Conservation (phyloP, 1,139 yeast genomes). For the Suhomyces atakaporum region DNA sequence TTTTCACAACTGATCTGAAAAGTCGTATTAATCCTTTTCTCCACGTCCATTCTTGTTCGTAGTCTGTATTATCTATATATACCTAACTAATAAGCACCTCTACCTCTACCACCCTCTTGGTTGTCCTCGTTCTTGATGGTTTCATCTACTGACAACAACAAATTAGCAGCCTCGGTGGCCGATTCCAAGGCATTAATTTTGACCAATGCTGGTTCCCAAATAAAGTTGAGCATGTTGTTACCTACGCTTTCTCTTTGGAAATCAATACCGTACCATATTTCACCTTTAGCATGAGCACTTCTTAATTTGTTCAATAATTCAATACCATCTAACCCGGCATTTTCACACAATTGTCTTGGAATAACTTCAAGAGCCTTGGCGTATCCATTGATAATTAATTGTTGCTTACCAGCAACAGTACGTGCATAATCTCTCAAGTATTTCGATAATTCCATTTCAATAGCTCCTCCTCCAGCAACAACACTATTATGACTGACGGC, state of each 20-base stretch:
- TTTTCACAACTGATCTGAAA: no score
- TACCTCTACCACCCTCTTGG: conserved; percentile 64
- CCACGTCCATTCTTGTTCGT: neutral
- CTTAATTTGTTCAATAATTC: conserved; percentile 88
- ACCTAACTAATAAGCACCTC: conserved; percentile 47
- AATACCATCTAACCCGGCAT: conserved; percentile 96
- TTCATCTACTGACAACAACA: conserved; percentile 92
- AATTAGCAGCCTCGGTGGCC: conserved; percentile 97
- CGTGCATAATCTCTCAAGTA: conserved; percentile 84
- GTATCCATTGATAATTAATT: conserved; percentile 83
- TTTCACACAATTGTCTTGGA: conserved; percentile 96
- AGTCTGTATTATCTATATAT: neutral
- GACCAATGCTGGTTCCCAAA: conserved; percentile 98
- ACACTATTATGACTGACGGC: conserved; percentile 83
- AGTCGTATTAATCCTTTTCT: neutral
- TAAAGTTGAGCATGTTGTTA: conserved; percentile 80
- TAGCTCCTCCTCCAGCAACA: conserved; percentile 99
- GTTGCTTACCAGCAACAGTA: conserved; percentile 94
- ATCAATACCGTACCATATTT: conserved; percentile 89
- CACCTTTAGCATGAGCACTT: conserved; percentile 93
- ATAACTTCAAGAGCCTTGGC: conserved; percentile 94
- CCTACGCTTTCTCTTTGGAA: conserved; percentile 82
- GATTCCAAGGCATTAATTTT: conserved; percentile 91
- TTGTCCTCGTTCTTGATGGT: conserved; percentile 83
- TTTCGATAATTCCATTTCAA: conserved; percentile 94